Percentiles rank a stretch among this genome's conserved stretches.
Conservation (phyloP, 2,329 filamentous ascomycete species). For the Venturia effusa region DNA sequence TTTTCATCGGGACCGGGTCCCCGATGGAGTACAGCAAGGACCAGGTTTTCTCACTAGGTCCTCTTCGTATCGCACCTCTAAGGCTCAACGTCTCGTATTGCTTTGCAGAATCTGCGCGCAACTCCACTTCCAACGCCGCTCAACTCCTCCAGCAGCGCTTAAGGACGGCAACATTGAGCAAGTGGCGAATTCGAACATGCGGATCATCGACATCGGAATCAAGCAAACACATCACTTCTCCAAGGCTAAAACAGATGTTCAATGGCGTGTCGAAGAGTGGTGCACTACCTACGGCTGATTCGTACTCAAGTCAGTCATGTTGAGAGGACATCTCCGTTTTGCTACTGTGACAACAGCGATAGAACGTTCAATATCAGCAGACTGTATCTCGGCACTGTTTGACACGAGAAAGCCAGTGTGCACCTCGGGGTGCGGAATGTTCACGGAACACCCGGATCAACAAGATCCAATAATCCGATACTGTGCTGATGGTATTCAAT, state of each 20-base stretch:
- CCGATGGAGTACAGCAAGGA: not conserved
- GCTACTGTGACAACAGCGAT: not conserved
- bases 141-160: not conserved
- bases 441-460: too few relatives aligned
- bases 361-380: not conserved
- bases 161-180: not conserved
- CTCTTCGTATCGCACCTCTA: too few relatives aligned
- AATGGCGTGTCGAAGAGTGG: not conserved
- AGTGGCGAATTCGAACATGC: not conserved
- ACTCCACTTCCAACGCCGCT: not conserved
- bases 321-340: not conserved
- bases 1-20: not conserved
- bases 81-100: not conserved
- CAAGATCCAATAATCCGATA: not conserved
- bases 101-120: not conserved
- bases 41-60: not conserved
- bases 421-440: too few relatives aligned
- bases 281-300: not conserved
- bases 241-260: not conserved
- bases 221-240: not conserved
- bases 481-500: not conserved
- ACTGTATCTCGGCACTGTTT: not conserved
- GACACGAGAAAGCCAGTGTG: not conserved
- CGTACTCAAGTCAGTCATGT: not conserved
- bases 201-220: not conserved